These are phyloP conservation scores for Podila epigama DNA, from an alignment of 192 early-diverging fungal species.

Conservation along the genomic window DNA sequence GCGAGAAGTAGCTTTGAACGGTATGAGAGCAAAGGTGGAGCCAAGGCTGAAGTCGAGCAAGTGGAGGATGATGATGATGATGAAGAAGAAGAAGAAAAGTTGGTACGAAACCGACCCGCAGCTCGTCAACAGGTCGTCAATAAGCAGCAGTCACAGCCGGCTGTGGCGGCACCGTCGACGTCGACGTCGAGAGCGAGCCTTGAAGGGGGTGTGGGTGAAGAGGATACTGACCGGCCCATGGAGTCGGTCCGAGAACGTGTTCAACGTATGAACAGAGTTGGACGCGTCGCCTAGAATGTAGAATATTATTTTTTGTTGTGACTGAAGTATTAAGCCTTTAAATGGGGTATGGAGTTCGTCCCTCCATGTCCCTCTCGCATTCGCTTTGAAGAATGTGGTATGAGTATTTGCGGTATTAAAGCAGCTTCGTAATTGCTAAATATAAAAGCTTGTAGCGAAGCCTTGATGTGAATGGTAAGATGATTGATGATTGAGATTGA, in stretches of 20 bases:
- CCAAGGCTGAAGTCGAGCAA: too few relatives aligned
- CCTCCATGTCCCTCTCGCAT: too few relatives aligned
- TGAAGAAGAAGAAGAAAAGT: constrained; percentile 38
- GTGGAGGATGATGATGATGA: constrained; percentile 15
- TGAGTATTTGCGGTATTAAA: too few relatives aligned
- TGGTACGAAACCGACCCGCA: constrained; percentile 21
- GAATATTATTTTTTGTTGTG: background rate
- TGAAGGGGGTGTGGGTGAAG: background rate
- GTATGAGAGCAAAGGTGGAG: too few relatives aligned
- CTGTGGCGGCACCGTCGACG: background rate
- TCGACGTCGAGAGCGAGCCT: background rate
- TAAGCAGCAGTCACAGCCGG: background rate
- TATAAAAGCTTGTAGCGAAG: too few relatives aligned
- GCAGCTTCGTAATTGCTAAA: too few relatives aligned
- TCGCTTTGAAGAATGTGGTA: too few relatives aligned
- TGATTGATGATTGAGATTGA: too few relatives aligned
- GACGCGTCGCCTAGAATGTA: constrained; percentile 17
- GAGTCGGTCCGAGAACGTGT: constrained; percentile 42
- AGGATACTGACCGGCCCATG: background rate
- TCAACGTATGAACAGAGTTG: constrained; percentile 39
- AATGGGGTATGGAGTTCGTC: too few relatives aligned
- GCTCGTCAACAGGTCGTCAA: background rate
- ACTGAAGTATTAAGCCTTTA: background rate
- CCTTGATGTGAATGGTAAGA: too few relatives aligned
- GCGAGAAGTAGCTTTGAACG: too few relatives aligned